phyloP scores from a whole-genome alignment of 1,284 basidiomycete genomes.

The Hemileia vastatrix region DNA sequence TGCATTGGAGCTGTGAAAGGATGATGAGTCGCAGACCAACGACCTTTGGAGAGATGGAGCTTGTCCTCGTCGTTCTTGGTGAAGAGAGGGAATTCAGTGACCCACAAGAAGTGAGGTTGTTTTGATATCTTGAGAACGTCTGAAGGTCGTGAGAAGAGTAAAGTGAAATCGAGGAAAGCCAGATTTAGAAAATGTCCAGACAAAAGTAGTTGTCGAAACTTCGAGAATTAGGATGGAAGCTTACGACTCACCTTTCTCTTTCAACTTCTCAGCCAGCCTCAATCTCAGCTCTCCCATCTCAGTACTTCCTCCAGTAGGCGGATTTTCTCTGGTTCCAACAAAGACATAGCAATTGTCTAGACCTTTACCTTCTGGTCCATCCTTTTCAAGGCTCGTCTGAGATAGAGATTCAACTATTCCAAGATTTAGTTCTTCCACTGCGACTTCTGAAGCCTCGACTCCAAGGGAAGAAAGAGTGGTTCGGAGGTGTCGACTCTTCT shows the following conservation, averaged over 20 bases:
- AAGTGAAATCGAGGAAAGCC: background rate
- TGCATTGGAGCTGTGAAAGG: constrained; percentile 94
- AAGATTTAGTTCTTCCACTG: too few species aligned
- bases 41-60: constrained; percentile 65
- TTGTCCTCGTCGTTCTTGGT: constrained; percentile 80
- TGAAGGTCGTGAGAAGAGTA: constrained; percentile 35
- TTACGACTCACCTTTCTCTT: constrained; percentile 55
- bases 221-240: background rate
- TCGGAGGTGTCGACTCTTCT: too few species aligned
- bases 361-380: too few species aligned
- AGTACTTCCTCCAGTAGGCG: constrained; percentile 67
- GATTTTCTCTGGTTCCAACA: constrained; percentile 25
- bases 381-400: too few species aligned
- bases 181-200: background rate
- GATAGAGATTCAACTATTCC: too few species aligned
- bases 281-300: constrained; percentile 64
- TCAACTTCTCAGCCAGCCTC: constrained; percentile 54
- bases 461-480: too few species aligned
- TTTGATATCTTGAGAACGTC: constrained; percentile 53
- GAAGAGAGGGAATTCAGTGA: constrained; percentile 91
- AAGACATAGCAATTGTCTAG: constrained; percentile 28
- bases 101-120: constrained; percentile 77
- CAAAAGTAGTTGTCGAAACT: background rate
- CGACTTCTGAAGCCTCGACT: too few species aligned
- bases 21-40: constrained; percentile 85